phyloP scores from a whole-genome alignment of 352 stramenopile genomes.

The Phytophthora hibernalis region DNA sequence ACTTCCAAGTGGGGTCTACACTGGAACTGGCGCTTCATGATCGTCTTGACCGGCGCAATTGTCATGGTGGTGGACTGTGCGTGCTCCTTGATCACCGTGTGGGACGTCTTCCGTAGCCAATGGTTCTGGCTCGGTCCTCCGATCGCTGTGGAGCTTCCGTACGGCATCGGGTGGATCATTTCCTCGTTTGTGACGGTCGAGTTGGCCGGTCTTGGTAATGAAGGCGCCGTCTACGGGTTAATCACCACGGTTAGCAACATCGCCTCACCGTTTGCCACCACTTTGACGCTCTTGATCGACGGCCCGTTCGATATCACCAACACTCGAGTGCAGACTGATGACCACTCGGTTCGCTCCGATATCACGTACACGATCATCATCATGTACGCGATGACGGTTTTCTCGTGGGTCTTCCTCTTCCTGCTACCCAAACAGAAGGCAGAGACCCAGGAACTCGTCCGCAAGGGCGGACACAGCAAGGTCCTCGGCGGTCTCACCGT shows the following conservation, averaged over 20 bases:
- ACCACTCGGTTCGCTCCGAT: constrained; percentile 36
- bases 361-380: constrained; percentile 48
- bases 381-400: constrained; percentile 40
- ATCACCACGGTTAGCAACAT: constrained; percentile 30
- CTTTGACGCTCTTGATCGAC: constrained; percentile 44
- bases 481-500: constrained; percentile 38
- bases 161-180: constrained; percentile 38
- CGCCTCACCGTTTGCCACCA: constrained; percentile 27
- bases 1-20: constrained; percentile 25
- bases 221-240: constrained; percentile 34
- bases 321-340: constrained; percentile 40
- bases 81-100: neutral
- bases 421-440: constrained; percentile 45
- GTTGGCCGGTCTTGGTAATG: constrained; percentile 36
- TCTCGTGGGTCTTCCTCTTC: constrained; percentile 41
- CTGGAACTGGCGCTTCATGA: constrained; percentile 27
- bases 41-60: neutral
- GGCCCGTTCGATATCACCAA: constrained; percentile 42
- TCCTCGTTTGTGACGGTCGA: constrained; percentile 32
- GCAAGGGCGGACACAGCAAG: constrained; percentile 40
- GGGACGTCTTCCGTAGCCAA: constrained; percentile 16
- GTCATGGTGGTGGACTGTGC: constrained; percentile 15
- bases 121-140: constrained; percentile 23
- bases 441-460: constrained; percentile 37
- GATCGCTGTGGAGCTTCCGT: constrained; percentile 19